Conservation (phyloP, 352 stramenopile species). For the Phytopythium ostracodes region DNA sequence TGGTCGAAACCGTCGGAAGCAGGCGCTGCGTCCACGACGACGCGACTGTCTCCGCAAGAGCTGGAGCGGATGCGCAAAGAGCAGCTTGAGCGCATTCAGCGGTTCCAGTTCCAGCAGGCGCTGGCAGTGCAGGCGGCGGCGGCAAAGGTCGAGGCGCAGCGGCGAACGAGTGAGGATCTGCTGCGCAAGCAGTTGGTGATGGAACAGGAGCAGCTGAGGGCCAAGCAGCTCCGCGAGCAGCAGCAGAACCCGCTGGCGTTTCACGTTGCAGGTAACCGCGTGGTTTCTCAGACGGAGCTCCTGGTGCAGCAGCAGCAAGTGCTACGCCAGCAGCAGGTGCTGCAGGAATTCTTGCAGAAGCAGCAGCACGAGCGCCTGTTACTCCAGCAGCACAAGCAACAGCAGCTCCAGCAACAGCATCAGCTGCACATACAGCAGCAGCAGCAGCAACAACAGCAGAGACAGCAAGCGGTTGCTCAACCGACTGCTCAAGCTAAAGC, state of each 20-base stretch:
- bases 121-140: conserved; percentile 23
- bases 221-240: conserved; percentile 30
- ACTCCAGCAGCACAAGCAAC: conserved; percentile 17
- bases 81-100: conserved; percentile 49
- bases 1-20: background rate
- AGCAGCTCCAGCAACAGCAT: conserved; percentile 17
- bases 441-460: conserved; percentile 13
- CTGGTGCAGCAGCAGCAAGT: conserved; percentile 44
- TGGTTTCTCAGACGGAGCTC: conserved; percentile 28
- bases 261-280: conserved; percentile 8
- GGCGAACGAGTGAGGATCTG: conserved; percentile 25
- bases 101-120: conserved; percentile 36
- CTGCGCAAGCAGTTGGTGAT: conserved; percentile 36
- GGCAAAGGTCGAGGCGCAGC: conserved; percentile 25
- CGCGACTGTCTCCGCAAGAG: conserved; percentile 32
- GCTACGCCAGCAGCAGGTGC: conserved; percentile 42
- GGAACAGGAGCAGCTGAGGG: conserved; percentile 42
- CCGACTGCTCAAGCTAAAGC: background rate
- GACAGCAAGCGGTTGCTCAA: background rate
- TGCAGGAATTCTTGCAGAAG: conserved; percentile 31
- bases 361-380: conserved; percentile 22
- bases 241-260: conserved; percentile 24
- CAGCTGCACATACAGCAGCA: conserved; percentile 2
- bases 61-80: conserved; percentile 43
- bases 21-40: background rate